Evolutionary conservation across 805 yeast genomes (phyloP), one percentile per base, ranked within the genome.

Genomic region (Cyberlindnera meyerae): DNA sequence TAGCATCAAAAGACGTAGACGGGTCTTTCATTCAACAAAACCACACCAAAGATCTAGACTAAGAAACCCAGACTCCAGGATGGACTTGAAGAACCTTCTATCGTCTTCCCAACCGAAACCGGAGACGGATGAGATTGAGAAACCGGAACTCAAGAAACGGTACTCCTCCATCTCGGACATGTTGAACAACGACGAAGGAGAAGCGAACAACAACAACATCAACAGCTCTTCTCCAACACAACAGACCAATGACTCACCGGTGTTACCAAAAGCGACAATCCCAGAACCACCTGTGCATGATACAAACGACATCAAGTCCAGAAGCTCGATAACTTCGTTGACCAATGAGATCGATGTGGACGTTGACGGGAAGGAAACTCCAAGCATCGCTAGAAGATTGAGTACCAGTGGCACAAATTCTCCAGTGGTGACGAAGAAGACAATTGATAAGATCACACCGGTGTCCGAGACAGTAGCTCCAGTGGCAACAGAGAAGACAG

Each of bases 341-440:
- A 69, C 77, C 7, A 70, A 72, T 42, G 72, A 65, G 33, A 62
- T 58, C 11, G 75, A 68, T 43, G 63, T 66, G 15, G 76, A 67
- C 33, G 51, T 65, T 18, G 58, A 59, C 18, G 74, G 72, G 1
- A 61, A 57, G 20, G 63, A 54, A 33, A 61, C 70, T 0, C 64
- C 67, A 11, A 58, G 58, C 37, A 44, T 58, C 7, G 57, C 60
- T 4, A 52, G 65, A 39, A 43, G 63, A 12, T 25, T 48, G 4
- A 40, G 40, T 27, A 31, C 45, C 2, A 49, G 53, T 34, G 58
- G 48, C 26, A 36, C 43, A 3, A 48, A 42, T 26, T 51, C 60
- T 2, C 60, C 61, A 0, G 48, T 49, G 1, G 22, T 51, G 7
- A 33, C 47, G 0, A 55, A 51, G 38, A 50, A 44, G 33, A n/a